phyloP scores from a whole-genome alignment of 2,329 filamentous ascomycete species.

The Stagonosporopsis vannaccii region DNA sequence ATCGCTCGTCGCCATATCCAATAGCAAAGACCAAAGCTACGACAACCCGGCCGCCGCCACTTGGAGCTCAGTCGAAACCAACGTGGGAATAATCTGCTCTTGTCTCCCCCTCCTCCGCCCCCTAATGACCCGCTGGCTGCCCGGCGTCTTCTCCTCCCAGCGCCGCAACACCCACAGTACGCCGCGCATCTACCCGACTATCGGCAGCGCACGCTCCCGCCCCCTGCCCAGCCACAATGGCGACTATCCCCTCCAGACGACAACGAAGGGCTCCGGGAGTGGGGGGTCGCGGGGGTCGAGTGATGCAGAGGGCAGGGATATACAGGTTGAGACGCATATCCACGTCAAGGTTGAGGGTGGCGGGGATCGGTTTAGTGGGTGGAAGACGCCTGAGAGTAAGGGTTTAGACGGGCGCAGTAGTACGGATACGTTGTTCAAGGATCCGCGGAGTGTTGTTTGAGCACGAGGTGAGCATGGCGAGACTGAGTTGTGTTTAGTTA shows the following conservation, averaged over 20 bases:
- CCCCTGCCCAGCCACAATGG: constrained; percentile 14
- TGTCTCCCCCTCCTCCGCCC: constrained; percentile 42
- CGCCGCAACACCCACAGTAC: constrained; percentile 19
- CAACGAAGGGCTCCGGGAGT: constrained; percentile 13
- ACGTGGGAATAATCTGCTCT: constrained; percentile 46
- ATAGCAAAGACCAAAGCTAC: constrained; percentile 39
- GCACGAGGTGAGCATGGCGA: no score
- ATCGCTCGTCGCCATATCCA: constrained; percentile 42
- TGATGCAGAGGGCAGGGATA: constrained; percentile 22
- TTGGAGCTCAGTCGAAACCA: constrained; percentile 41
- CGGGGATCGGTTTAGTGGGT: constrained; percentile 15
- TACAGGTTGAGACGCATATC: constrained; percentile 37
- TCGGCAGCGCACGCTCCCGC: constrained; percentile 19
- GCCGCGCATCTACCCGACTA: constrained; percentile 18
- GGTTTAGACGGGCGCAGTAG: constrained; percentile 9
- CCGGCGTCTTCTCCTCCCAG: constrained; percentile 30
- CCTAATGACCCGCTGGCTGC: constrained; percentile 34
- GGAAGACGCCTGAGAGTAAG: constrained; percentile 16
- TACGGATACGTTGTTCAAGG: constrained; percentile 24
- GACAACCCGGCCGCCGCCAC: constrained; percentile 44
- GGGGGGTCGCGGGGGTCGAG: constrained; percentile 14
- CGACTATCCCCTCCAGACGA: constrained; percentile 16
- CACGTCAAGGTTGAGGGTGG: constrained; percentile 28
- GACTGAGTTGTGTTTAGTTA: not conserved
- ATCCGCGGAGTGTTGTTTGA: constrained; percentile 9